Conservation (phyloP, 345 rosid species). For the Punica granatum region DNA sequence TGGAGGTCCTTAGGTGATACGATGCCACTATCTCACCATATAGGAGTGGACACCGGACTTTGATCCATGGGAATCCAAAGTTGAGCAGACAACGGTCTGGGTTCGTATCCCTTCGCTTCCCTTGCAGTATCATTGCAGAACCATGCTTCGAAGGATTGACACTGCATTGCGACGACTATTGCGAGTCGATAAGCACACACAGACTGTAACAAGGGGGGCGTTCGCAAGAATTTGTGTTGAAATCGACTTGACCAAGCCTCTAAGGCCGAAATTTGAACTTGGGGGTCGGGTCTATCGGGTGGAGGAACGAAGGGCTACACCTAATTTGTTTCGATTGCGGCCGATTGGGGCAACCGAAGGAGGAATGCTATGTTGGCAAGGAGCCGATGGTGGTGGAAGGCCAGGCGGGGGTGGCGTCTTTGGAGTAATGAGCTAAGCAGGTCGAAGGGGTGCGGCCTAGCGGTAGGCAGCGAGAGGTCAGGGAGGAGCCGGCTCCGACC, state of each 20-base stretch:
- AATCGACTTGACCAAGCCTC: background rate
- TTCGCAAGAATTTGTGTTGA: background rate
- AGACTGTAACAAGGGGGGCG: background rate
- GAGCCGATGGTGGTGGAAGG: no score
- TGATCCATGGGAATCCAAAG: background rate
- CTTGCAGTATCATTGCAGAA: background rate
- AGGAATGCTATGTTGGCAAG: no score
- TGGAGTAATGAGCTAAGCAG: no score
- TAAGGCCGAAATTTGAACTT: background rate
- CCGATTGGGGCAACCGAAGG: background rate
- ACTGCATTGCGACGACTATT: background rate
- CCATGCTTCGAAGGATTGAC: background rate
- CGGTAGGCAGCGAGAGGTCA: no score
- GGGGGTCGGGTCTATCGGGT: background rate
- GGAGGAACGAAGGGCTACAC: background rate
- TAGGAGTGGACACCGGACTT: background rate
- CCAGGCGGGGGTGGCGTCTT: no score
- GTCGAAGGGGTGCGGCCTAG: no score
- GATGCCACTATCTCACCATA: background rate
- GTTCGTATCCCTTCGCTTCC: background rate
- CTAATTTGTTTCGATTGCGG: background rate
- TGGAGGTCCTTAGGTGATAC: background rate
- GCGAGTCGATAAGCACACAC: background rate
- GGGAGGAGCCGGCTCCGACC: no score
- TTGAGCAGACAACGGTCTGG: background rate